phyloP scores from a whole-genome alignment of 129 eudicot genomes.

The Kitagawia praeruptora region DNA sequence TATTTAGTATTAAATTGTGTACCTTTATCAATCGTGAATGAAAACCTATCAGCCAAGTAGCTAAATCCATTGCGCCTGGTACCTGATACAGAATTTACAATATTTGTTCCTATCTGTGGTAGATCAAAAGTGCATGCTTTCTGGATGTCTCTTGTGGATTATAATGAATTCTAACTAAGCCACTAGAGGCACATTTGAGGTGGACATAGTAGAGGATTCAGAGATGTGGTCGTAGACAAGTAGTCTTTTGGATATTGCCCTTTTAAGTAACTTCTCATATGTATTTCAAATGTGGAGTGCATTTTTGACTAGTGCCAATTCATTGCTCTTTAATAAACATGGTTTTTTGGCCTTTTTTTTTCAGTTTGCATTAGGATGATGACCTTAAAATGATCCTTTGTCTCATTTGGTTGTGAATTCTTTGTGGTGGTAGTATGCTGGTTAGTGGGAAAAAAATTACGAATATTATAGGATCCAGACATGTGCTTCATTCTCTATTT shows the following conservation, averaged over 20 bases:
- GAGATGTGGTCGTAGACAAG: background rate
- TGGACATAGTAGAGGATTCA: background rate
- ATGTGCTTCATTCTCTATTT: background rate
- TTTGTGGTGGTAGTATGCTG: no score
- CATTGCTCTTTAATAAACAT: background rate
- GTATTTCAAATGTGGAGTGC: no score
- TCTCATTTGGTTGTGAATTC: no score
- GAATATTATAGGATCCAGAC: no score
- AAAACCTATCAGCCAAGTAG: background rate
- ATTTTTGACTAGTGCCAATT: background rate
- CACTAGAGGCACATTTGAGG: background rate
- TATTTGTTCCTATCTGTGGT: no score
- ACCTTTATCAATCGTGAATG: background rate
- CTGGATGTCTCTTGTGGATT: background rate
- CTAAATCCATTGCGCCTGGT: no score
- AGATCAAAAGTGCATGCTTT: background rate
- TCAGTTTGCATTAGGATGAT: background rate
- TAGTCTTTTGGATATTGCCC: background rate
- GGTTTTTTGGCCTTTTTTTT: background rate
- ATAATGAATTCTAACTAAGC: background rate
- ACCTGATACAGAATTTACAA: no score
- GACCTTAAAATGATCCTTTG: no score
- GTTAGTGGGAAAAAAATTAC: no score
- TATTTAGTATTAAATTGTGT: background rate
- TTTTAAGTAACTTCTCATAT: no score